Base-by-base conservation (phyloP, 176 grass and related monocot genomes). In the Avena atlantica region DNA sequence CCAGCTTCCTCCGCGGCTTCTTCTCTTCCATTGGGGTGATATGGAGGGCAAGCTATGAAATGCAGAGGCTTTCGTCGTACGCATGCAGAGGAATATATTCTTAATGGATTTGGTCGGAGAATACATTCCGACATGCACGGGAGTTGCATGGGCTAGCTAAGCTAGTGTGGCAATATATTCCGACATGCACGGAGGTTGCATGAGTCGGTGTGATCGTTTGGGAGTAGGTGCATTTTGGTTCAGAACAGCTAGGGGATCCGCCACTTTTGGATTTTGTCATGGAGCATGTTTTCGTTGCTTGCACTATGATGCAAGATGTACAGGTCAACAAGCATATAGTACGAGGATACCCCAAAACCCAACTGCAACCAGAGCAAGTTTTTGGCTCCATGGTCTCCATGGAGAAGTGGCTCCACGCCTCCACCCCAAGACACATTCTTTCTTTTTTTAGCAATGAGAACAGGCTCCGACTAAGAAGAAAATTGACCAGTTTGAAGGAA, bases 151-250 rank as follows among this genome's bases (percentile, higher is more conserved):
- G 79, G 74, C 76, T 4, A 34, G 72, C 72, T 75, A 75, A 21
- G 5, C 45, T 31, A 31, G 12, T 16, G 47, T 75, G 63, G 7
- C 66, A 78, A 45, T 27, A 57, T 78, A 60, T 66, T 14, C 73
- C 45, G 50, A 47, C 48, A 52, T 44, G 70, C 93, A 91, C 89
- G 91, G 88, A 78, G 57, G 76, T 58, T 21, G 84, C 88, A 84
- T 95, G 93, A 59, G 74, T 83, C 11, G 6, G 57, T 34, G 84
- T 89, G 80, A 91, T 68, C 72, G 93, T 84, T 95, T 83, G 86
- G 83, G 83, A 89, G 91, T 93, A 91, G 93, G 91, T 95, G 67
- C 53, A 63, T 69, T 82, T 91, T 87, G 80, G 93, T 92, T 94
- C 65, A 42, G 50, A 89, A 88, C 80, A 88, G 86, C n/a, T 7